phyloP scores from a whole-genome alignment of 768 basidiomycete species.

The Suillus brevipes region DNA sequence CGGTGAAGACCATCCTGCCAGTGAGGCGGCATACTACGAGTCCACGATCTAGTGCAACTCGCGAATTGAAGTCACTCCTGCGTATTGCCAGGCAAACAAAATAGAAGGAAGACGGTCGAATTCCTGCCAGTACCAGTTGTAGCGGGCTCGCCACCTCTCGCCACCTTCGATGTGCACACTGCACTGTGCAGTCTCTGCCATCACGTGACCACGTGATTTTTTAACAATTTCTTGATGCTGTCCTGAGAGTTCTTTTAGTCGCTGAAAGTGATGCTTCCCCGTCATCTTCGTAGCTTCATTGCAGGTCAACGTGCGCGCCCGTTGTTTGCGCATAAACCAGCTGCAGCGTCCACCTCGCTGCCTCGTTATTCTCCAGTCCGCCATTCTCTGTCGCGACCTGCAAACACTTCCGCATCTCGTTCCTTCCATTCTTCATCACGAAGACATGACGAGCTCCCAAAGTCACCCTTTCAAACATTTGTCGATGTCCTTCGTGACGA shows the following conservation, averaged over 20 bases:
- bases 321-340: conserved; percentile 14
- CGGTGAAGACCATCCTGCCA: too few species aligned
- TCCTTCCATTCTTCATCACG: conserved; percentile 69
- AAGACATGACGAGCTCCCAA: conserved; percentile 64
- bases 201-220: conserved; percentile 6
- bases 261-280: conserved; percentile 42
- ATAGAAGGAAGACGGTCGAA: too few species aligned
- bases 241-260: neutral
- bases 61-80: too few species aligned
- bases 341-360: conserved; percentile 21
- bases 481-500: conserved; percentile 93
- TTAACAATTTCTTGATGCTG: neutral
- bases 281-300: conserved; percentile 44
- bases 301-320: conserved; percentile 29
- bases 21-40: too few species aligned
- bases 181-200: too few species aligned
- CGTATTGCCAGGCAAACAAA: too few species aligned
- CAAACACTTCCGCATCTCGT: conserved; percentile 17
- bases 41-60: too few species aligned
- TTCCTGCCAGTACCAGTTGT: too few species aligned
- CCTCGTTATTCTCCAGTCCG: conserved; percentile 31
- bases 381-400: conserved; percentile 10
- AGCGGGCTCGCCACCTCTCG: too few species aligned
- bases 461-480: conserved; percentile 95
- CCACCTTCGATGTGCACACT: too few species aligned